These are phyloP conservation scores for Globisporangium cederbergense DNA, from an alignment of 352 stramenopile species.

Conservation along the genomic window DNA sequence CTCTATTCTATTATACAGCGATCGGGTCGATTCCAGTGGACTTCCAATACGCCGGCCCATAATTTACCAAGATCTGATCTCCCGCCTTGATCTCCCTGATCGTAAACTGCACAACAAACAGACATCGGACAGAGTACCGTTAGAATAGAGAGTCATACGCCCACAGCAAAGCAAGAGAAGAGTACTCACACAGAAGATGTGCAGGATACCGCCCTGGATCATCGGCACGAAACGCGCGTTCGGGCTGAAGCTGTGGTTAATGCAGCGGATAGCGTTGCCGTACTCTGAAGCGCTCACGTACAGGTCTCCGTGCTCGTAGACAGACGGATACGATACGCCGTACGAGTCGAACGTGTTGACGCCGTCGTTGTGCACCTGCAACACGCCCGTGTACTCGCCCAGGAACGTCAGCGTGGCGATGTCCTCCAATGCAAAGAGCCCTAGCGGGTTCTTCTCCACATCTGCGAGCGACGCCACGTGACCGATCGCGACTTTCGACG, in stretches of 20 bases:
- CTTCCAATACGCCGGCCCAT: conserved; percentile 69
- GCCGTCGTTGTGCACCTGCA: conserved; percentile 44
- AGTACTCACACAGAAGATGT: conserved; percentile 35
- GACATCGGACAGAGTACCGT: neutral
- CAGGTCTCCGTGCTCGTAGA: conserved; percentile 62
- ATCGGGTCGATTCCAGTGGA: conserved; percentile 49
- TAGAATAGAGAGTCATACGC: neutral
- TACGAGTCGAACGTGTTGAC: conserved; percentile 55
- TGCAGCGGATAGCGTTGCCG: conserved; percentile 74
- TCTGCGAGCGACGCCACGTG: conserved; percentile 46
- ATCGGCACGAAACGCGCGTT: conserved; percentile 69
- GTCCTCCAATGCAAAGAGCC: conserved; percentile 58
- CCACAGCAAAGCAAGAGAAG: neutral
- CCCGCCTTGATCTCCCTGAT: conserved; percentile 35
- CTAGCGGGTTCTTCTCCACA: conserved; percentile 47
- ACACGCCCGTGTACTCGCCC: conserved; percentile 66
- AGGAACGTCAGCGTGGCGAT: conserved; percentile 44
- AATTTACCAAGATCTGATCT: conserved; percentile 77
- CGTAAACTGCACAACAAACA: conserved; percentile 42
- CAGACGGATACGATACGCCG: conserved; percentile 64
- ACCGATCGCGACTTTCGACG: conserved; percentile 43
- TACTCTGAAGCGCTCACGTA: conserved; percentile 70
- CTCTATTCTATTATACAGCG: conserved; percentile 28
- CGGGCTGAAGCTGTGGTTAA: conserved; percentile 64
- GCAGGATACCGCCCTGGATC: conserved; percentile 59